phyloP scores from a whole-genome alignment of 495 filamentous ascomycete species.

The Xylaria flabelliformis region DNA sequence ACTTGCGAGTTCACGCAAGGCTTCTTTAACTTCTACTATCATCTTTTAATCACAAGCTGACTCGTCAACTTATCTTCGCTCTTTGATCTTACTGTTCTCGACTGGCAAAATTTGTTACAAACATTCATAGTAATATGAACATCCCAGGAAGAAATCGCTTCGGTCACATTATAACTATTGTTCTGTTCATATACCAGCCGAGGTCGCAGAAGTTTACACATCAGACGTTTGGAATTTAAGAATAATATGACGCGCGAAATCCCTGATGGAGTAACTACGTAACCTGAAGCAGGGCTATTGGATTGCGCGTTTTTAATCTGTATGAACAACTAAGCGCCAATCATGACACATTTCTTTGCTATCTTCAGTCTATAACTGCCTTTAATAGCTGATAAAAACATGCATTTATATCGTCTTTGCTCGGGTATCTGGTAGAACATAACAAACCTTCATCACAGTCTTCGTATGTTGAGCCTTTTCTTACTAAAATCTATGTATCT shows the following conservation, averaged over 20 bases:
- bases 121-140: not conserved
- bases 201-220: not conserved
- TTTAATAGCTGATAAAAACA: not conserved
- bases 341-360: not conserved
- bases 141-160: not conserved
- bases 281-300: not conserved
- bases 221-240: not conserved
- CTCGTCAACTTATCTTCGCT: not conserved
- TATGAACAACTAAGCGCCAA: not conserved
- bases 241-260: not conserved
- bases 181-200: not conserved
- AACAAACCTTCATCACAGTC: not conserved
- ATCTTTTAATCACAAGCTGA: not conserved
- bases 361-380: not conserved
- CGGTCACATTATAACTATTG: not conserved
- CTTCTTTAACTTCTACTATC: not conserved
- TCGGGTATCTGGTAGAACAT: constrained; percentile 14
- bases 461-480: not conserved
- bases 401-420: not conserved
- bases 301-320: not conserved
- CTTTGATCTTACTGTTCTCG: not conserved
- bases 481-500: constrained; percentile 60
- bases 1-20: not conserved
- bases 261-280: not conserved
- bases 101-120: not conserved